Evolutionary conservation across 441 rosid species (phyloP), one percentile per base, ranked within the genome.

Genomic region (Manihot esculenta): DNA sequence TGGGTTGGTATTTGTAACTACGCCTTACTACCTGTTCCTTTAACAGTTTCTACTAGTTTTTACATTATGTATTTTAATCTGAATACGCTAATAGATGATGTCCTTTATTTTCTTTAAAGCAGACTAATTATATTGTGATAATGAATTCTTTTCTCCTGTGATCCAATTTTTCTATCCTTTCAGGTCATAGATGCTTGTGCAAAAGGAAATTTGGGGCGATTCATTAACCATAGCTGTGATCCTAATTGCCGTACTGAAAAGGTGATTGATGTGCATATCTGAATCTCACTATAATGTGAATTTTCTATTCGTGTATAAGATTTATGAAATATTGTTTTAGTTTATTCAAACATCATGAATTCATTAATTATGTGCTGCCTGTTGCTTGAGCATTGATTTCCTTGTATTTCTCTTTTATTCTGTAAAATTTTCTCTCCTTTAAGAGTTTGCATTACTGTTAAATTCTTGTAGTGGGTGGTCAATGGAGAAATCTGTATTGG

Each of bases 401-500:
- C n/a, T 23, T 17, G 27, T 50, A 21, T 2, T 54, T 60, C 42
- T 41, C 10, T 72, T 64, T 44, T 66, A 0, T 30, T 41, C 20
- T 49, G 5, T 51, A n/a, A 62, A 47, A 35, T 15, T 20, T 38
- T 64, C 63, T 38, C 50, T 64, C 17, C 18, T 50, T 58, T 72
- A 41, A 23, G 44, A 41, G 5, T 56, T 41, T 53, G 20, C 33
- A 26, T 65, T 21, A 49, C 65, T 67, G 49, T 26, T 55, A 49
- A 21, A 14, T 10, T 65, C 76, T 80, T 63, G n/a, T 61, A 96
- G 99, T 96, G 98, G 99, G 89, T 96, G 90, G 97, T 93, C 74
- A 93, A 93, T 78, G 99, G 99, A 78, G 99, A 96, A 86, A 93
- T 96, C 74, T 96, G 98, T 68, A 91, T 96, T 63, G 99, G 99